Percentiles rank a stretch among this genome's conserved stretches.
Evolutionary conservation across 1,284 basidiomycete genomes (phyloP).

Genomic region (Sparassis latifolia): DNA sequence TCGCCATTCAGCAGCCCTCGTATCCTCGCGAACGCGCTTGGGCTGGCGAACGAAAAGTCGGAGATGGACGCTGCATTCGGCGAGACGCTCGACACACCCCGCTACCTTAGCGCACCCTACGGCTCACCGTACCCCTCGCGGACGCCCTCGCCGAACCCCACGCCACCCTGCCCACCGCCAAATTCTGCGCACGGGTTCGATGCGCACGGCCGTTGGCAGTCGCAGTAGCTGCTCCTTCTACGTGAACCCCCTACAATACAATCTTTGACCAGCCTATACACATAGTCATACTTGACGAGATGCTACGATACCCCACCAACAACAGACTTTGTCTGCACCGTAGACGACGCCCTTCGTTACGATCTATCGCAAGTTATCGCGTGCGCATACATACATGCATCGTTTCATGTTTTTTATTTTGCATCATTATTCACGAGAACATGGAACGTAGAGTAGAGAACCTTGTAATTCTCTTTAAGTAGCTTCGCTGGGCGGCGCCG

Average conservation of each 20-base stretch:
- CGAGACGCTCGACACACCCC: slow-evolving; percentile 45
- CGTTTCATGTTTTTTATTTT: slow-evolving; percentile 10
- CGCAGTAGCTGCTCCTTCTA: too few relatives aligned
- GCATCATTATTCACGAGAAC: slow-evolving; percentile 10
- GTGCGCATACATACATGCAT: slow-evolving; percentile 13
- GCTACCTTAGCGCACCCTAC: slow-evolving; percentile 59
- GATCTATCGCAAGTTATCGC: slow-evolving; percentile 19
- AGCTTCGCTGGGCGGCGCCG: too few relatives aligned
- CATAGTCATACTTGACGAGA: slow-evolving; percentile 12
- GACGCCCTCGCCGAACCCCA: slow-evolving; percentile 46
- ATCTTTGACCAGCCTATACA: slow-evolving; percentile 20
- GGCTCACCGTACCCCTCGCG: slow-evolving; percentile 60
- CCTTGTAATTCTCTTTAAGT: too few relatives aligned
- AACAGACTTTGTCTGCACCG: slow-evolving; percentile 15
- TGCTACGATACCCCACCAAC: slow-evolving; percentile 22
- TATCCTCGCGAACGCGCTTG: slow-evolving; percentile 40
- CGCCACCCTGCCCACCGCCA: slow-evolving; percentile 22
- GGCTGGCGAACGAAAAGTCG: slow-evolving; percentile 29
- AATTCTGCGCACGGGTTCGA: slow-evolving; percentile 8
- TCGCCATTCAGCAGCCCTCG: slow-evolving; percentile 48
- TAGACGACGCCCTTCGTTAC: slow-evolving; percentile 20
- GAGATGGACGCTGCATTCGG: slow-evolving; percentile 33
- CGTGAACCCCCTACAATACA: too few relatives aligned
- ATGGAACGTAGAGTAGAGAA: slow-evolving; percentile 6
- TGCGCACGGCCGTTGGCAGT: too few relatives aligned